These are phyloP conservation scores for Rutstroemia sp. DNA, from an alignment of 2,329 filamentous ascomycete genomes.

Conservation along the genomic window DNA sequence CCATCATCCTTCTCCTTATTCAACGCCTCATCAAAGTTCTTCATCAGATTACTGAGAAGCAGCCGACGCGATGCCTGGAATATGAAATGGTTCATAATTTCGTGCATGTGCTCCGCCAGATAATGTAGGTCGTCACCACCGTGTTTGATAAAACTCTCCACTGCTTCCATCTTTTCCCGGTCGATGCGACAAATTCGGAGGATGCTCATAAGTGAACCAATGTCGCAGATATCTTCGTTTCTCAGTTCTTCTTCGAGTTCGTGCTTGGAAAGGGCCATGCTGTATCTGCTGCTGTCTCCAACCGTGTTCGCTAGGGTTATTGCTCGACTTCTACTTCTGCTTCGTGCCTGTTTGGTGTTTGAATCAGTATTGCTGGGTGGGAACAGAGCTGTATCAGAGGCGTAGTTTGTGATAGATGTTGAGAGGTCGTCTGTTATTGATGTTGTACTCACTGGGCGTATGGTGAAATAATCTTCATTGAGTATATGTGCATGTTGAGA, in stretches of 20 bases:
- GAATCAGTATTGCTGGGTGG: background rate
- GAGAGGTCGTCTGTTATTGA: background rate
- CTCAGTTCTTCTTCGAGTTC: conserved; percentile 36
- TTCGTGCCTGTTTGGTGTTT: conserved; percentile 28
- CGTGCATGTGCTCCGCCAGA: conserved; percentile 64
- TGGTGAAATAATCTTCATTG: conserved; percentile 72
- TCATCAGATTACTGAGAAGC: conserved; percentile 62
- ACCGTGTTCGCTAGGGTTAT: conserved; percentile 16
- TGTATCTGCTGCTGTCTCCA: conserved; percentile 15
- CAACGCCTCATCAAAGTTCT: conserved; percentile 49
- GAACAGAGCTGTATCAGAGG: background rate
- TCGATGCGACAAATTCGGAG: conserved; percentile 71
- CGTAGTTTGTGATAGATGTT: background rate
- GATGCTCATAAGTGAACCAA: conserved; percentile 55
- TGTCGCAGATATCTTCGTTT: conserved; percentile 49
- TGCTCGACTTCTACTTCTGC: conserved; percentile 36
- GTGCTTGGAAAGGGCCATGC: conserved; percentile 24
- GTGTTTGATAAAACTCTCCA: conserved; percentile 74
- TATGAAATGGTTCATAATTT: conserved; percentile 79
- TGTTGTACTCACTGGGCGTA: conserved; percentile 48
- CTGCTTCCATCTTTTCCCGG: conserved; percentile 79
- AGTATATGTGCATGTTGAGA: conserved; percentile 53
- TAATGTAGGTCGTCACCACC: conserved; percentile 69
- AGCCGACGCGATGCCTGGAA: conserved; percentile 83
- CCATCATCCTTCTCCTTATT: conserved; percentile 36